Base-by-base conservation (phyloP, 1,284 basidiomycete genomes). In the Tilletia indica region DNA sequence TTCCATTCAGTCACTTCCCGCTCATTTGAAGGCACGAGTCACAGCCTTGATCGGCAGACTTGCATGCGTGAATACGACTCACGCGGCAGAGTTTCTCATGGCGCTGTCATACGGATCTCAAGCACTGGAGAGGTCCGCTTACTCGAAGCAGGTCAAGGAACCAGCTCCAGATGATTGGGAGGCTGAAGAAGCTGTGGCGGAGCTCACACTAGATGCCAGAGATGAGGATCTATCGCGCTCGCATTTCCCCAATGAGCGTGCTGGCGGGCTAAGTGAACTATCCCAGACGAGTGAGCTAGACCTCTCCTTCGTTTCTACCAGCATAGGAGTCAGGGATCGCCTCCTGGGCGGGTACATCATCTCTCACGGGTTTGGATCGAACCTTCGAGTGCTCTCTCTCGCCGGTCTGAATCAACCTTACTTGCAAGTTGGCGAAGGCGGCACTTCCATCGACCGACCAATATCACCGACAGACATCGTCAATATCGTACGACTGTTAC, bases 101-200 rank as follows among this genome's bases (percentile, higher is more conserved):
- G 12, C 36, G 36, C 38, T 64, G 31, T 58, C 34, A 12, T 58
- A 58, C 21, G 56, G 56, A 12, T 58, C 56, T 5, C 56, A 58
- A 25, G 12, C 56, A 31, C 56, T 34, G 34, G 21, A 58, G 11
- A 34, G 34, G 25, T 31, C 8, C 19, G 12, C 12, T 11, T 36
- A 19, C 8, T 25, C 34, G 34, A 11, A n/a, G 34, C 34, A 64
- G 61, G 16, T 64, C 31, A 39, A 12, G 61, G 11, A 45, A 16
- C 12, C 61, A 14, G 61, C 61, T 64, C 36, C 38, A 38, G 61
- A 64, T 16, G 61, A 64, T 21, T 64, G 61, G 61, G 61, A 64
- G 38, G 36, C 61, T 4, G 61, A 34, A 19, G 61, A 64, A 34
- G 19, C 36, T 16, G 12, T 38, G 61, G 36, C 51, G 51, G 51